These are phyloP conservation scores for Alternaria hordeiaustralica DNA, from an alignment of 2,329 filamentous ascomycete genomes.

Conservation along the genomic window DNA sequence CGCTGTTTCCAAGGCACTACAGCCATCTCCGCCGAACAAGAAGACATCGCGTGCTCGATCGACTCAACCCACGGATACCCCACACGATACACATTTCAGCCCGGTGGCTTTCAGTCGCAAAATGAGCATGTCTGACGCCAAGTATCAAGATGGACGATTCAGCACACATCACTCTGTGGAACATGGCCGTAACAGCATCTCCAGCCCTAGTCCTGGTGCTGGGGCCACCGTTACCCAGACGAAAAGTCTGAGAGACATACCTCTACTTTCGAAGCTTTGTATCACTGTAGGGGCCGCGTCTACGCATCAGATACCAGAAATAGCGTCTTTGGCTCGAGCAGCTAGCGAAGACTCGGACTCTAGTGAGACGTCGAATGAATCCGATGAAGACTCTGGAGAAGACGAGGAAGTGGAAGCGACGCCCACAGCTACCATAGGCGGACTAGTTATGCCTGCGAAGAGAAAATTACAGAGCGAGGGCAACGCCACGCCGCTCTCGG, in stretches of 20 bases:
- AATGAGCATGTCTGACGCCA: constrained; percentile 58
- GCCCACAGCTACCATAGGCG: constrained; percentile 24
- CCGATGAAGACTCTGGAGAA: constrained; percentile 32
- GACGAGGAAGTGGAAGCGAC: constrained; percentile 16
- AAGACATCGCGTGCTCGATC: constrained; percentile 2
- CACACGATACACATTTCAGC: constrained; percentile 57
- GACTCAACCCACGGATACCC: constrained; percentile 7
- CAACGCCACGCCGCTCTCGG: constrained; percentile 45
- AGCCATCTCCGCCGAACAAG: constrained; percentile 47
- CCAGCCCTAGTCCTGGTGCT: background rate
- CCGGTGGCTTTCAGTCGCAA: constrained; percentile 60
- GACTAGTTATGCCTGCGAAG: constrained; percentile 32
- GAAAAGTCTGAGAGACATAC: constrained; percentile 36
- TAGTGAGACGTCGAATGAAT: constrained; percentile 32
- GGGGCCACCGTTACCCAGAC: constrained; percentile 13
- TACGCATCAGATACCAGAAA: constrained; percentile 22
- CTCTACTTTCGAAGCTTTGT: constrained; percentile 41
- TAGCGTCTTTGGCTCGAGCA: constrained; percentile 19
- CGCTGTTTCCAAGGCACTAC: constrained; percentile 54
- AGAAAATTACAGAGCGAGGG: constrained; percentile 45
- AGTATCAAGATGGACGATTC: constrained; percentile 61
- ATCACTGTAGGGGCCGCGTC: constrained; percentile 37
- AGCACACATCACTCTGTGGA: constrained; percentile 13
- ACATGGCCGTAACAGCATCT: constrained; percentile 8
- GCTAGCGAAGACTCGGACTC: constrained; percentile 37